phyloP scores from a whole-genome alignment of 1,284 basidiomycete genomes.

The Sporisorium sorghi region DNA sequence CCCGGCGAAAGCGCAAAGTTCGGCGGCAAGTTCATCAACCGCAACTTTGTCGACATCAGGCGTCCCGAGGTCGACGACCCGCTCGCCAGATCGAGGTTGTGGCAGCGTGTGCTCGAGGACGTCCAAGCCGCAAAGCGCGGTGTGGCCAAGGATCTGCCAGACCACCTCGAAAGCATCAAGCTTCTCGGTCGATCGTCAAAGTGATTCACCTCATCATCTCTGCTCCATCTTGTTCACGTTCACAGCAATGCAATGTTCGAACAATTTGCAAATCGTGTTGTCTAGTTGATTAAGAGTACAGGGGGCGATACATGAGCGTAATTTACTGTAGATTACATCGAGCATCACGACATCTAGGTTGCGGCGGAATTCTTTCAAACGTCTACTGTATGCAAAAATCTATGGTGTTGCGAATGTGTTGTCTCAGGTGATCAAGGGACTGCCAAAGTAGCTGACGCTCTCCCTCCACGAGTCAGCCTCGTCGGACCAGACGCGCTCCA shows the following conservation, averaged over 20 bases:
- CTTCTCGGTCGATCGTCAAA: conserved; percentile 12
- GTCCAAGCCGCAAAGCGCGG: conserved; percentile 29
- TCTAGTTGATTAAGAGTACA: conserved; percentile 2
- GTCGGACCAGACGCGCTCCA: conserved; percentile 40
- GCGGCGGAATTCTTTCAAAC: too few species aligned
- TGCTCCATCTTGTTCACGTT: not conserved
- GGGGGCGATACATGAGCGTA: not conserved
- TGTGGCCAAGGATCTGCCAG: conserved; percentile 30
- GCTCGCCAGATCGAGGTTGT: conserved; percentile 48
- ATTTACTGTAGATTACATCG: conserved; percentile 10
- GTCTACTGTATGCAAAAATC: conserved; percentile 7
- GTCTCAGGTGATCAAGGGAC: conserved; percentile 32
- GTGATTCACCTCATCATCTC: not conserved
- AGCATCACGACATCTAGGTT: not conserved
- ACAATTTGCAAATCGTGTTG: not conserved
- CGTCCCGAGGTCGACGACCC: conserved; percentile 56
- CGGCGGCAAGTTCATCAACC: conserved; percentile 58
- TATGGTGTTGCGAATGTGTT: not conserved
- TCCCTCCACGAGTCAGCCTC: conserved; percentile 33
- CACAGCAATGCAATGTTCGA: not conserved
- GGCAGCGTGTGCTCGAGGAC: conserved; percentile 52
- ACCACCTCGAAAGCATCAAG: conserved; percentile 39
- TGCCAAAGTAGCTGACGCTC: conserved; percentile 47
- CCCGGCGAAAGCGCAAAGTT: conserved; percentile 40
- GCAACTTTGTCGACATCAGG: conserved; percentile 31